These are phyloP conservation scores for Oryza meyeriana DNA, from an alignment of 176 grass and related monocot genomes.

Conservation along the genomic window DNA sequence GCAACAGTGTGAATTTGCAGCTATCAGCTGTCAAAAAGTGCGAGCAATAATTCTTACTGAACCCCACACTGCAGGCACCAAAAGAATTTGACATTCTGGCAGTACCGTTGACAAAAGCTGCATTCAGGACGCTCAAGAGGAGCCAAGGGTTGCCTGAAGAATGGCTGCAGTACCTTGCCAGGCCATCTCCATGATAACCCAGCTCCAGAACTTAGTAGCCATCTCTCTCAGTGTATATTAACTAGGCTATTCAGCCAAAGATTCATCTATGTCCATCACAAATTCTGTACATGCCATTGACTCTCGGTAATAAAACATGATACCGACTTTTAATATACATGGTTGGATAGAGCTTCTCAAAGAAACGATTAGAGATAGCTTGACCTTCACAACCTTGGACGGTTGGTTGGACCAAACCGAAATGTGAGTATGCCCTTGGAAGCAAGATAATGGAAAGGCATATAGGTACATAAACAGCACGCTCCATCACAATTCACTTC, in stretches of 20 bases:
- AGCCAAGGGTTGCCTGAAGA: slow-evolving; percentile 74
- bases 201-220: background rate
- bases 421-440: background rate
- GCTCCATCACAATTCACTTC: background rate
- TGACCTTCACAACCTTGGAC: too few relatives aligned
- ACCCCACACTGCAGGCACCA: slow-evolving; percentile 47
- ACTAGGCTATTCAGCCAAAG: slow-evolving; percentile 15
- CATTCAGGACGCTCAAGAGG: slow-evolving; percentile 64
- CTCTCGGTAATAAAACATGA: slow-evolving; percentile 22
- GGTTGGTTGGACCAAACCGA: background rate
- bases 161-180: slow-evolving; percentile 72
- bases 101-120: slow-evolving; percentile 65
- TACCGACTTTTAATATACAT: background rate
- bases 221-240: slow-evolving; percentile 26
- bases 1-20: background rate
- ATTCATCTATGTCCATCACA: background rate
- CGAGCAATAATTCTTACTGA: background rate
- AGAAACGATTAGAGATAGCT: too few relatives aligned
- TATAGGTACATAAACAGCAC: background rate
- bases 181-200: slow-evolving; percentile 45
- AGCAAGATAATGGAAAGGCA: background rate
- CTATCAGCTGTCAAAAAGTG: background rate
- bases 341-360: too few relatives aligned
- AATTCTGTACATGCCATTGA: slow-evolving; percentile 25
- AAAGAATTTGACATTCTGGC: slow-evolving; percentile 84